Evolutionary conservation across 805 yeast genomes (phyloP), one percentile per base, ranked within the genome.

Genomic region (Candida maris): DNA sequence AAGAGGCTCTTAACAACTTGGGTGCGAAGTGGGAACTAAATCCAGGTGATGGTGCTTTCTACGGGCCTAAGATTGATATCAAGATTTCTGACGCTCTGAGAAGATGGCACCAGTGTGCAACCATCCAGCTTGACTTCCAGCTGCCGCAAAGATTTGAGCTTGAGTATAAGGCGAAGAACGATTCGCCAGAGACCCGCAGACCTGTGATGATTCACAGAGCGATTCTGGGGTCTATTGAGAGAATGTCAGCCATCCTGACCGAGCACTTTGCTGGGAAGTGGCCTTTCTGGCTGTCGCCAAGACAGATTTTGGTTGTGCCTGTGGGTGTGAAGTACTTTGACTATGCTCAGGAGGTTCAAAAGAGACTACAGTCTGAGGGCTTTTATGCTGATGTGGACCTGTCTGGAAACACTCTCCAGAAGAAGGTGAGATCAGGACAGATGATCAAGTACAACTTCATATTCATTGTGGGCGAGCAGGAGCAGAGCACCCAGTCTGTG

Each of bases 161-260:
- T 52, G 88, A 84, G 64, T 93, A 75, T 72, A 83, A 85, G 68
- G 75, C 85, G 33, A 79, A 77, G 67, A 83, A 74, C 46, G 76
- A 67, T 30, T 52, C 61, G n/a, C 71, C 73, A 46, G 76, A 75
- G 44, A 72, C 71, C 51, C 77, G 74, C 39, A 85, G 95, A 65
- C 99, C 99, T 34, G 99, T 93, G 38, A 93, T 93, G 97, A 91
- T 93, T 59, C 99, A 93, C 73, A 85, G 99, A 70, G 99, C 99
- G 49, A 87, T 93, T 50, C 77, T 91, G 60, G 99, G 99, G 51
- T 86, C 96, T 30, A 94, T 93, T 43, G 99, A 93, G 75, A 85
- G 99, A 75, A 89, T 93, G 97, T 85, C 96, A 46, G 98, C 97
- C 46, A 91, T 93, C 54, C 79, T 93, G 65, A 89, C 95, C 41